Percentiles rank a stretch among this genome's conserved stretches.
Evolutionary conservation across 805 yeast species (phyloP).

Genomic region (Wickerhamomyces alni): DNA sequence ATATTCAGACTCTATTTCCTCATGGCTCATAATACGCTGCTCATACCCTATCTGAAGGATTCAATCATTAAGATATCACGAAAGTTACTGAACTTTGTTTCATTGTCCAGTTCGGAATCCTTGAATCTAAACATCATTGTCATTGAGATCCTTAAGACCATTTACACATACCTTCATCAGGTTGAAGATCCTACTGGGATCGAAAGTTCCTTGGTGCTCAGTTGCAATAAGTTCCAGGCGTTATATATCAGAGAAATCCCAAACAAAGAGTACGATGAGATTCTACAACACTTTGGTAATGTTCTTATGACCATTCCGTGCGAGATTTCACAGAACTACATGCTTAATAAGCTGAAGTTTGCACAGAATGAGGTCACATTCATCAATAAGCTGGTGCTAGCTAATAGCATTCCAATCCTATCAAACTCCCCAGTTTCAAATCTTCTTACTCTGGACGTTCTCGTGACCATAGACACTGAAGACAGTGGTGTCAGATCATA

Average conservation of each 20-base stretch:
- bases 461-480: slow-evolving; percentile 28
- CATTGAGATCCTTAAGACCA: slow-evolving; percentile 22
- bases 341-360: slow-evolving; percentile 21
- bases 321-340: slow-evolving; percentile 19
- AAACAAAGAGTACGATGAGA: slow-evolving; percentile 19
- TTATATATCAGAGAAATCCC: slow-evolving; percentile 11
- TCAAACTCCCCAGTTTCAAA: slow-evolving; percentile 10
- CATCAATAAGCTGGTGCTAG: slow-evolving; percentile 11
- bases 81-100: slow-evolving; percentile 21
- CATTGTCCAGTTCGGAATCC: slow-evolving; percentile 16
- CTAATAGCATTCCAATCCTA: not conserved
- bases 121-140: slow-evolving; percentile 18
- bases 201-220: slow-evolving; percentile 22
- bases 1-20: slow-evolving; percentile 22
- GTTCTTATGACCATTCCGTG: slow-evolving; percentile 19
- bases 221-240: slow-evolving; percentile 23
- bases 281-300: slow-evolving; percentile 22
- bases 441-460: slow-evolving; percentile 12
- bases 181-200: slow-evolving; percentile 18
- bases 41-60: slow-evolving; percentile 8
- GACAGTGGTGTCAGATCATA: slow-evolving; percentile 19
- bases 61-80: slow-evolving; percentile 17
- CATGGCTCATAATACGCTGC: slow-evolving; percentile 11
- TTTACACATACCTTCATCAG: slow-evolving; percentile 21
- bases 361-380: slow-evolving; percentile 15